These are phyloP conservation scores for Plasmodium cynomolgi DNA, from an alignment of 169 alveolate genomes.

Conservation along the genomic window DNA sequence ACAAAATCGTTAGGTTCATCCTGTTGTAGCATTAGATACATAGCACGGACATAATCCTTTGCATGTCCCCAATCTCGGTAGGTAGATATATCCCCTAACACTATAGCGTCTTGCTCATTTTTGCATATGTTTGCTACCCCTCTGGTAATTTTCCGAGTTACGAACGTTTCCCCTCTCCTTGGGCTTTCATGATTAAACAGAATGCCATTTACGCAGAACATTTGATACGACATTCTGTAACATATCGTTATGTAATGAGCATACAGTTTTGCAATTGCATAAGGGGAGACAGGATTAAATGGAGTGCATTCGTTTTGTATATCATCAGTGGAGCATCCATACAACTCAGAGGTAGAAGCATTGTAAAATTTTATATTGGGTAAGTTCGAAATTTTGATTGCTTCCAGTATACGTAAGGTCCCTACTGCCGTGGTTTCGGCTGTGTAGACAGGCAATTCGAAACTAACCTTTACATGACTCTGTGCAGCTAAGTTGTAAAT, in stretches of 20 bases:
- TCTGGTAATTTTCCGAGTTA: constrained; percentile 84
- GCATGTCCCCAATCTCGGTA: constrained; percentile 91
- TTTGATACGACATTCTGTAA: constrained; percentile 82
- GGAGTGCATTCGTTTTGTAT: constrained; percentile 85
- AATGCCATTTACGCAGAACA: constrained; percentile 85
- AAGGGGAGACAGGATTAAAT: constrained; percentile 91
- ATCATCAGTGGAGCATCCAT: constrained; percentile 72
- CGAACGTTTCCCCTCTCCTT: constrained; percentile 85
- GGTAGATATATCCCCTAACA: constrained; percentile 84
- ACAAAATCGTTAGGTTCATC: constrained; percentile 82
- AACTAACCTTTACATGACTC: constrained; percentile 89
- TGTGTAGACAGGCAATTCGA: constrained; percentile 87
- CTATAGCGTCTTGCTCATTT: constrained; percentile 25
- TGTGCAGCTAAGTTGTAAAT: constrained; percentile 88
- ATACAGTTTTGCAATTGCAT: constrained; percentile 87
- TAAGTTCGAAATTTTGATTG: constrained; percentile 76
- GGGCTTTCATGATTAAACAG: constrained; percentile 90
- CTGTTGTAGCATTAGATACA: constrained; percentile 86
- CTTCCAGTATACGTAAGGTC: constrained; percentile 83
- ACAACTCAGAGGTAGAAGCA: constrained; percentile 88
- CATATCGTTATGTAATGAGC: constrained; percentile 81
- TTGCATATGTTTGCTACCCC: constrained; percentile 81
- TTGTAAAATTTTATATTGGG: constrained; percentile 76
- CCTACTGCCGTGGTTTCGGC: constrained; percentile 85
- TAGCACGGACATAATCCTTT: constrained; percentile 83